Evolutionary conservation across 345 rosid species (phyloP).

Genomic region (Noccaea bulbosa): DNA sequence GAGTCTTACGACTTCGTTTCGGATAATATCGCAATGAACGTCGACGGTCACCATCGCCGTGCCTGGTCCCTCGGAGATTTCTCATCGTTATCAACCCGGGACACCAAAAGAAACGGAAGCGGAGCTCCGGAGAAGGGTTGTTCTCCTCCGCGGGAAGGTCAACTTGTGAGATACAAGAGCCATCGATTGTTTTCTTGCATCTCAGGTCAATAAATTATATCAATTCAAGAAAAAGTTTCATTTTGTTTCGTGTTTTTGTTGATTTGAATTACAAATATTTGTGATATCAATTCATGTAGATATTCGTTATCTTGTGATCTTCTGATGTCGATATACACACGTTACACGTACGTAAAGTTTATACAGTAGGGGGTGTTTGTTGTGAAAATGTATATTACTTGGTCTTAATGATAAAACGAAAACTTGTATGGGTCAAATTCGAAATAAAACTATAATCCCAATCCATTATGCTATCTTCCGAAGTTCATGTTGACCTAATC

Average conservation of each 20-base stretch:
- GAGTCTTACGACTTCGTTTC: constrained; percentile 44
- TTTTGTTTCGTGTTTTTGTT: constrained; percentile 10
- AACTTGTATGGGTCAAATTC: constrained; percentile 25
- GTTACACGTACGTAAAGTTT: background rate
- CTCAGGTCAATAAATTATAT: constrained; percentile 35
- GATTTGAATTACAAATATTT: background rate
- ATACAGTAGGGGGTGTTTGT: constrained; percentile 2
- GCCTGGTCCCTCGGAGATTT: constrained; percentile 58
- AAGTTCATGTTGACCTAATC: constrained; percentile 16
- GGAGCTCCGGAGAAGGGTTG: constrained; percentile 22
- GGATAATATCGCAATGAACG: constrained; percentile 25
- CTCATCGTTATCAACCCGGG: constrained; percentile 40
- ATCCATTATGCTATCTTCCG: background rate
- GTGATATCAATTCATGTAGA: constrained; percentile 16
- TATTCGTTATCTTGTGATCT: constrained; percentile 23
- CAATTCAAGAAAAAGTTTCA: constrained; percentile 20
- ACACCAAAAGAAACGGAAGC: constrained; percentile 19
- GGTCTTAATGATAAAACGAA: constrained; percentile 9
- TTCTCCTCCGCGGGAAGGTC: constrained; percentile 41
- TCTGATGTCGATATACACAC: background rate
- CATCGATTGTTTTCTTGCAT: constrained; percentile 68
- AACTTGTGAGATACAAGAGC: constrained; percentile 65
- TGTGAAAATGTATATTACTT: background rate
- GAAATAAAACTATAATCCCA: constrained; percentile 11
- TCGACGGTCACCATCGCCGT: constrained; percentile 48